Percentiles rank a stretch among this genome's conserved stretches.
Evolutionary conservation across 129 eudicot genomes (phyloP).

Genomic region (Silybum marianum): DNA sequence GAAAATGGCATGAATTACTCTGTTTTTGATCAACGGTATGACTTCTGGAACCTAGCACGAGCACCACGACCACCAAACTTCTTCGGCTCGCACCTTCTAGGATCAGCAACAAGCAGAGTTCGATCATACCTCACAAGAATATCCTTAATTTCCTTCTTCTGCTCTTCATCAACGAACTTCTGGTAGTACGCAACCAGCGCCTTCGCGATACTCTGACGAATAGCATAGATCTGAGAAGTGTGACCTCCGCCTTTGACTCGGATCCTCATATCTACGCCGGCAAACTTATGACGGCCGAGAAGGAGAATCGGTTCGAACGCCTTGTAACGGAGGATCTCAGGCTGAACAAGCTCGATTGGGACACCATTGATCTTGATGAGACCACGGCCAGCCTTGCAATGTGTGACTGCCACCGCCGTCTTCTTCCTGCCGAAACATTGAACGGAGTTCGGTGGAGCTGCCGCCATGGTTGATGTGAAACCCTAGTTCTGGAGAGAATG

Average conservation of each 20-base stretch:
- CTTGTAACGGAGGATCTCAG: conserved; percentile 62
- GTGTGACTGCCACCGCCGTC: conserved; percentile 61
- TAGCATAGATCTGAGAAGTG: conserved; percentile 58
- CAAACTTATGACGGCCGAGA: conserved; percentile 50
- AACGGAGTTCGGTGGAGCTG: conserved; percentile 46
- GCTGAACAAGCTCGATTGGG: conserved; percentile 55
- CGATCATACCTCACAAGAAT: conserved; percentile 50
- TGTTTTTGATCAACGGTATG: conserved; percentile 44
- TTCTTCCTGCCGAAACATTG: conserved; percentile 63
- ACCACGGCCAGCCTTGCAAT: conserved; percentile 52
- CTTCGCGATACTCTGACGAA: conserved; percentile 48
- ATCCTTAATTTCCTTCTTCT: conserved; percentile 61
- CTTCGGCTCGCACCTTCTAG: conserved; percentile 62
- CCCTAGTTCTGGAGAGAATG: neutral
- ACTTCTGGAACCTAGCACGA: conserved; percentile 60
- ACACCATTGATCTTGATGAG: conserved; percentile 53
- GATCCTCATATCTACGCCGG: conserved; percentile 53
- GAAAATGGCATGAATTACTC: conserved; percentile 6
- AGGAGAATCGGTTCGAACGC: conserved; percentile 54
- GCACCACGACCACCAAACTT: conserved; percentile 70
- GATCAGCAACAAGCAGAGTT: conserved; percentile 58
- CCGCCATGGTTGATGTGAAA: conserved; percentile 23
- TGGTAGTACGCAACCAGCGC: conserved; percentile 55
- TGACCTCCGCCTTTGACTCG: conserved; percentile 60
- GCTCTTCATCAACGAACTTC: conserved; percentile 50